These are phyloP conservation scores for Fraxinus cuspidata DNA, from an alignment of 257 asterid genomes.

Conservation along the genomic window DNA sequence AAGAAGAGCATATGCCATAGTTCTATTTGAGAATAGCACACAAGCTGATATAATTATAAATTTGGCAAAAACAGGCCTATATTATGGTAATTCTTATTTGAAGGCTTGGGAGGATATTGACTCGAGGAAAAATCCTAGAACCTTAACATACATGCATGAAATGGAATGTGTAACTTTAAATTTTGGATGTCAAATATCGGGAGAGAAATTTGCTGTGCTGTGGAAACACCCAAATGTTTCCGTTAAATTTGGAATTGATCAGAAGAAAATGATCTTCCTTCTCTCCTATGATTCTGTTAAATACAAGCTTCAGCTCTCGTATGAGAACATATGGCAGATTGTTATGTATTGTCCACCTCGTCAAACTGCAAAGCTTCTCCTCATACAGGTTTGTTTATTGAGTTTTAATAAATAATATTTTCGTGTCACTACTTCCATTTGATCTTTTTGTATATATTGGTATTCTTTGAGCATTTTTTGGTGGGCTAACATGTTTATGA, in stretches of 20 bases:
- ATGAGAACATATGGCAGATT: constrained; percentile 74
- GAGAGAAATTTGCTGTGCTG: constrained; percentile 47
- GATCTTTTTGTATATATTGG: no score
- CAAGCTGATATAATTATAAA: constrained; percentile 38
- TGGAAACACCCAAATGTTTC: constrained; percentile 39
- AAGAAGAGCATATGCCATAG: constrained; percentile 58
- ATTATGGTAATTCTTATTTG: constrained; percentile 57
- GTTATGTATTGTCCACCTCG: constrained; percentile 41
- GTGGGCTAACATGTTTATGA: background rate
- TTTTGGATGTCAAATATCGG: constrained; percentile 69
- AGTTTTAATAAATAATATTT: background rate
- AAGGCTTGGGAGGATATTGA: constrained; percentile 46
- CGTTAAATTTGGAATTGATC: constrained; percentile 56
- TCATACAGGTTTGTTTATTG: constrained; percentile 63
- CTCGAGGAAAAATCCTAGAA: constrained; percentile 34
- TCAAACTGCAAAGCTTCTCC: constrained; percentile 40
- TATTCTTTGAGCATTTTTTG: background rate
- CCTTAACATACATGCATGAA: constrained; percentile 28
- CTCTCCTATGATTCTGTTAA: constrained; percentile 30
- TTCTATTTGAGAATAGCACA: constrained; percentile 45
- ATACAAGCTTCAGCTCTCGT: constrained; percentile 72
- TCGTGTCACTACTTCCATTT: background rate
- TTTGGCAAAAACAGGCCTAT: constrained; percentile 34
- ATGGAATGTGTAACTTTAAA: constrained; percentile 47
- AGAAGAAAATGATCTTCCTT: constrained; percentile 51